Base-by-base conservation (phyloP, 1,139 yeast genomes). In the Scheffersomyces segobiensis region DNA sequence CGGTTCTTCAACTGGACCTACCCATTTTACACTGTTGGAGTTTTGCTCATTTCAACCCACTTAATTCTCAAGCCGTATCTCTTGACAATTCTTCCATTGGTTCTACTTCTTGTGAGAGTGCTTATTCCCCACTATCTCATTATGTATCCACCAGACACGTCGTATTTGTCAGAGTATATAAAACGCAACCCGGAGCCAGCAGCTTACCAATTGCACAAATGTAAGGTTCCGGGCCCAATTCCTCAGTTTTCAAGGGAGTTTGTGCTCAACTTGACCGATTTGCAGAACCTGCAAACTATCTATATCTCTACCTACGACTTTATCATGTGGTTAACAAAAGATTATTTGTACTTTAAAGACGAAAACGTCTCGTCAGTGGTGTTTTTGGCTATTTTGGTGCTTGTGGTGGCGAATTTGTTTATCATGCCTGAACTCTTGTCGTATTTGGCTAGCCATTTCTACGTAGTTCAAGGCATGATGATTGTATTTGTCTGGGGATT, bases 241-340 rank as follows among this genome's bases (percentile, higher is more conserved):
- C 91, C 95, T 1, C 92, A 91, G 69, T 79, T 90, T 54, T 87
- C 95, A 20, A 81, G 91, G 56, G 97, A 92, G 69, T 92, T 91
- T 69, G 74, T 88, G 32, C 72, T 92, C 61, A 92, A 92, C 70
- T 77, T 91, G 65, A 91, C 96, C 0, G 97, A 92, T 73, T 78
- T 92, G 57, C 97, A 92, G 68, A 92, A 92, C 70, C 88, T 87
- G 65, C 88, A 90, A 92, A 71, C 87, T n/a, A 70, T 87, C 19
- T 91, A 87, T 67, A 86, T 89, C 12, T 71, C 76, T n/a, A 73
- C 79, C 0, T 91, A 87, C 79, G 96, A 92, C 71, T 77, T 79
- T 47, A 59, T 84, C 5, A 75, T 80, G 24, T 74, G 80, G 68
- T 60, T 84, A 54, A 77, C 90, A 32, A 73, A 77, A 32, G 86